Conservation (phyloP, 768 basidiomycete species). For the Pisolithus orientalis region DNA sequence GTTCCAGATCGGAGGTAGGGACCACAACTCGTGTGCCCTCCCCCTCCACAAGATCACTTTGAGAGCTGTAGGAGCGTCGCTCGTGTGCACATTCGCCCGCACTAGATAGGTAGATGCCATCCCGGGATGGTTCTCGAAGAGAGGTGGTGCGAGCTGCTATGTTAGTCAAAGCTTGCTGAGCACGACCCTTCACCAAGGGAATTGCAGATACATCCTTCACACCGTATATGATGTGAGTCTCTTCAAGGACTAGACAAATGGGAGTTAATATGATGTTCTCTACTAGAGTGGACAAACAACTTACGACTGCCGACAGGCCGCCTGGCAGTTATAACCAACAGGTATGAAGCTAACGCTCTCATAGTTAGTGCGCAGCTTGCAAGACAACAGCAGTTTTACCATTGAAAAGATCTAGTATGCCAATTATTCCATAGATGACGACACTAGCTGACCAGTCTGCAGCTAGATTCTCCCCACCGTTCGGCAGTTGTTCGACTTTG, state of each 20-base stretch:
- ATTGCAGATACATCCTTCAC: slow-evolving; percentile 67
- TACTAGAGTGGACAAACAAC: slow-evolving; percentile 25
- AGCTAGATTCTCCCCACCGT: slow-evolving; percentile 26
- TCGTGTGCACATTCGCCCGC: slow-evolving; percentile 14
- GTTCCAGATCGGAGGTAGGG: slow-evolving; percentile 19
- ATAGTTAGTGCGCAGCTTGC: slow-evolving; percentile 4
- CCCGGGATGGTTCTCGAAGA: slow-evolving; percentile 40
- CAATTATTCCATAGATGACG: slow-evolving; percentile 71
- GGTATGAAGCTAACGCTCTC: slow-evolving; percentile 55
- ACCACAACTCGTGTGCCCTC: slow-evolving; percentile 41
- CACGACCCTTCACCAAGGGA: slow-evolving; percentile 63
- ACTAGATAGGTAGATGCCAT: slow-evolving; percentile 23
- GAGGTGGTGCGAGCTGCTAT: slow-evolving; percentile 46
- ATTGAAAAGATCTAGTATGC: slow-evolving; percentile 65
- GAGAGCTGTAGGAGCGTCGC: slow-evolving; percentile 19
- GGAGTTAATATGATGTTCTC: too few species aligned
- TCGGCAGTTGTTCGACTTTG: slow-evolving; percentile 45
- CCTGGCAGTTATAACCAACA: slow-evolving; percentile 65
- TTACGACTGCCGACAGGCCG: slow-evolving; percentile 60
- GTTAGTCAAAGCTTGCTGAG: slow-evolving; percentile 43
- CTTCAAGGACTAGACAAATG: slow-evolving; percentile 55
- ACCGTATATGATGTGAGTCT: slow-evolving; percentile 52
- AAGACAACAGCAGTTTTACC: slow-evolving; percentile 34
- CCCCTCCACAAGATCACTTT: slow-evolving; percentile 34
- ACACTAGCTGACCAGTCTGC: slow-evolving; percentile 51